Percentiles rank a stretch among this genome's conserved stretches.
These are phyloP conservation scores for Mycena belliarum DNA, from an alignment of 768 basidiomycete genomes.

Conservation along the genomic window DNA sequence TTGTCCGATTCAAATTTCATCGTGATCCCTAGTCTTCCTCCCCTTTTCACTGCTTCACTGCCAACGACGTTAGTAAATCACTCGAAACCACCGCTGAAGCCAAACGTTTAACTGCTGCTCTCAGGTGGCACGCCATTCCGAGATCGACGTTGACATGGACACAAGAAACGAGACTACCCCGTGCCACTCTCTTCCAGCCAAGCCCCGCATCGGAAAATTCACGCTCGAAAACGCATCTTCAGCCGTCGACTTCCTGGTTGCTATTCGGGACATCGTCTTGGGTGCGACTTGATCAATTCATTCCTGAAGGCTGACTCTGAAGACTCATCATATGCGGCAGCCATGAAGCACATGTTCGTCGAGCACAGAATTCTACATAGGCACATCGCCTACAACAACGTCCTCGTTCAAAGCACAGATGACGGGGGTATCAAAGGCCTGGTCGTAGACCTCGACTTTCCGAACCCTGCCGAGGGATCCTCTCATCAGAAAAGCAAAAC, in stretches of 20 bases:
- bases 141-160: not conserved
- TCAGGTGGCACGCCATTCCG: no score
- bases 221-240: slow-evolving; percentile 6
- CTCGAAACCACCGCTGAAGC: no score
- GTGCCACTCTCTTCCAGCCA: not conserved
- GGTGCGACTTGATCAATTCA: not conserved
- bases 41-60: no score
- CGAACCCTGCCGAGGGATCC: not conserved
- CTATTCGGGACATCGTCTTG: not conserved
- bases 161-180: not conserved
- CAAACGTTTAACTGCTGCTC: no score
- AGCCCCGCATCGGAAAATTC: not conserved
- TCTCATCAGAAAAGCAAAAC: not conserved
- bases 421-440: not conserved
- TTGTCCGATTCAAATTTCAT: no score
- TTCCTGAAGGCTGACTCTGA: no score
- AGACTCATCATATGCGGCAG: no score
- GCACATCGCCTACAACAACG: slow-evolving; percentile 9
- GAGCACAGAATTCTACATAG: slow-evolving; percentile 7
- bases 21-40: no score
- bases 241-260: not conserved
- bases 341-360: not conserved
- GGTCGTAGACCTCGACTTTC: slow-evolving; percentile 13
- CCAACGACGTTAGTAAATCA: no score
- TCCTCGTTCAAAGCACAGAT: not conserved